Evolutionary conservation across 495 filamentous ascomycete species (phyloP), one percentile per base, ranked within the genome.

Genomic region (Aspergillus olivimuriae): DNA sequence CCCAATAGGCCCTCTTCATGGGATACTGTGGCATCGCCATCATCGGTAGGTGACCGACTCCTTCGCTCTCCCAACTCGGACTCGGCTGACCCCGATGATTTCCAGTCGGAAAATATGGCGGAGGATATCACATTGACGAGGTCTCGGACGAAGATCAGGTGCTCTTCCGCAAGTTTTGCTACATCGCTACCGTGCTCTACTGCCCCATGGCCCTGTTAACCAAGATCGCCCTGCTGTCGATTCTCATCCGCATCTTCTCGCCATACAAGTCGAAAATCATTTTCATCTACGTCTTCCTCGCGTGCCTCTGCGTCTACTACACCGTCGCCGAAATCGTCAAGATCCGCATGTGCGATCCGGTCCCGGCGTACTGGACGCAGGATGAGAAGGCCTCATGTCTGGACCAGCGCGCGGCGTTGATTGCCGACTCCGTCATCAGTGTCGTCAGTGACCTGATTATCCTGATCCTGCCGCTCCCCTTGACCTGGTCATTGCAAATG

Each of bases 401-500:
- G 19, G 50, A 74, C 48, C 67, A 74, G 45, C 48, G 45, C 4
- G 64, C 65, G 0, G 61, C 71, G 10, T 52, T 73, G 8, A 61
- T 71, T 12, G 72, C 70, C 48, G 70, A 73, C 41, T 66, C 69
- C 1, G 67, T 69, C 16, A 68, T 75, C 31, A 73, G 67, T 48
- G 58, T 72, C 5, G 55, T 70, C 8, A 66, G 61, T 26, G 73
- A 76, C 49, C 44, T 71, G 3, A 61, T 66, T 31, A 73, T 76
- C 30, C 58, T 76, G 2, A 17, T 69, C 8, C 51, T 73, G 9
- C 73, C 73, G 0, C 33, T 74, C 20, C 73, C 73, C 1, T 50
- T 76, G 49, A 67, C 68, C 0, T 70, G 67, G 63, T 65, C 63
- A 2, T 47, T 76, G 34, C 66, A 74, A 45, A 73, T 76, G 69